These are phyloP conservation scores for Anthracocystis walkeri DNA, from an alignment of 1,284 basidiomycete species.

Conservation along the genomic window DNA sequence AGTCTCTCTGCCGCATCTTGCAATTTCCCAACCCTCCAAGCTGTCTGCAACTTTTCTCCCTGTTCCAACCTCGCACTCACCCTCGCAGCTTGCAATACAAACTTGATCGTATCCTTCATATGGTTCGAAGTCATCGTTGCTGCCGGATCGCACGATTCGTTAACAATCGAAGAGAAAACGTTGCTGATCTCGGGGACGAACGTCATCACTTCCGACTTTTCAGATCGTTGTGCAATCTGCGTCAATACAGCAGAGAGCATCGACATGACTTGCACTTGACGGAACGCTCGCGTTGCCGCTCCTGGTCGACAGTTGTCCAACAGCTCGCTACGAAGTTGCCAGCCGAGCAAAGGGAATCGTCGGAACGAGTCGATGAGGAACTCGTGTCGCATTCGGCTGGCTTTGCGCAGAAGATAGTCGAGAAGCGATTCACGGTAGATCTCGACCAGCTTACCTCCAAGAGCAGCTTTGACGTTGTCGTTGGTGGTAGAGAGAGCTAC, in stretches of 20 bases:
- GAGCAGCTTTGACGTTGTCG: conserved; percentile 24
- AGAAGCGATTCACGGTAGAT: conserved; percentile 79
- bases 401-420: conserved; percentile 85
- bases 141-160: conserved; percentile 73
- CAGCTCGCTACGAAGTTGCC: conserved; percentile 77
- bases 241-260: conserved; percentile 79
- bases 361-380: conserved; percentile 85
- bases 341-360: conserved; percentile 78
- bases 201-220: conserved; percentile 71
- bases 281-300: conserved; percentile 49
- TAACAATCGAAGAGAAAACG: conserved; percentile 74
- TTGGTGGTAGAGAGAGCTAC: conserved; percentile 31
- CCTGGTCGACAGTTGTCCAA: conserved; percentile 71
- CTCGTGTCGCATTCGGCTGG: conserved; percentile 78
- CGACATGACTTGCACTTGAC: conserved; percentile 76
- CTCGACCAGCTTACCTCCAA: conserved; percentile 71
- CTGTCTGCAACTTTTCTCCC: conserved; percentile 33
- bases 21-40: conserved; percentile 70
- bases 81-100: conserved; percentile 77
- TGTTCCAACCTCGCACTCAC: conserved; percentile 74
- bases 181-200: conserved; percentile 75
- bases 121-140: conserved; percentile 76
- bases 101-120: conserved; percentile 83
- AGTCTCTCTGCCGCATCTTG: conserved; percentile 35
- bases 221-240: conserved; percentile 72